phyloP scores from a whole-genome alignment of 345 rosid genomes.

The Excoecaria agallocha region DNA sequence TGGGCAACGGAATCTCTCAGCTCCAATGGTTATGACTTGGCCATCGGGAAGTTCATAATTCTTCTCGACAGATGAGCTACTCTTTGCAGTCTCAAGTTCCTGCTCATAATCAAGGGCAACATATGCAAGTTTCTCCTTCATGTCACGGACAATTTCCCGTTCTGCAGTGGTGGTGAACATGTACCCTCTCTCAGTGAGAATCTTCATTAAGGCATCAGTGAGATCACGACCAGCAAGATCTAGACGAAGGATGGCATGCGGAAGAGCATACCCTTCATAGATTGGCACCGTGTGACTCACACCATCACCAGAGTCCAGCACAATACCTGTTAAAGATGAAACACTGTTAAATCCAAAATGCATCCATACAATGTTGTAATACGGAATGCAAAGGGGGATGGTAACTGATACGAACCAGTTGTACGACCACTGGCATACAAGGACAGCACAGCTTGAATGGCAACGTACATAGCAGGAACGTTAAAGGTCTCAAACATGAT shows the following conservation, averaged over 20 bases:
- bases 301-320: neutral
- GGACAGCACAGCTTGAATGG: neutral
- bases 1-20: neutral
- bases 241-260: neutral
- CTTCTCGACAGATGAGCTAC: neutral
- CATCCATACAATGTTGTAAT: too few relatives aligned
- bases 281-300: neutral
- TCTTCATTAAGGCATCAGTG: neutral
- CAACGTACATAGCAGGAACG: neutral
- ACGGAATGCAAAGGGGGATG: neutral
- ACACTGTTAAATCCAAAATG: too few relatives aligned
- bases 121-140: constrained; percentile 33
- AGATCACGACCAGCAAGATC: neutral
- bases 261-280: neutral
- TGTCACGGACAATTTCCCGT: constrained; percentile 38
- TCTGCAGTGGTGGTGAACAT: constrained; percentile 35
- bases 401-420: neutral
- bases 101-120: constrained; percentile 25
- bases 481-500: neutral
- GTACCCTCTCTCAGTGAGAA: constrained; percentile 23
- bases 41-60: neutral
- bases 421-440: neutral
- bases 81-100: neutral
- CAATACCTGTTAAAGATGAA: neutral
- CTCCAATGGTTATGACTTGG: neutral